These are phyloP conservation scores for Hippophae tibetana DNA, from an alignment of 306 rosid genomes.

Conservation along the genomic window DNA sequence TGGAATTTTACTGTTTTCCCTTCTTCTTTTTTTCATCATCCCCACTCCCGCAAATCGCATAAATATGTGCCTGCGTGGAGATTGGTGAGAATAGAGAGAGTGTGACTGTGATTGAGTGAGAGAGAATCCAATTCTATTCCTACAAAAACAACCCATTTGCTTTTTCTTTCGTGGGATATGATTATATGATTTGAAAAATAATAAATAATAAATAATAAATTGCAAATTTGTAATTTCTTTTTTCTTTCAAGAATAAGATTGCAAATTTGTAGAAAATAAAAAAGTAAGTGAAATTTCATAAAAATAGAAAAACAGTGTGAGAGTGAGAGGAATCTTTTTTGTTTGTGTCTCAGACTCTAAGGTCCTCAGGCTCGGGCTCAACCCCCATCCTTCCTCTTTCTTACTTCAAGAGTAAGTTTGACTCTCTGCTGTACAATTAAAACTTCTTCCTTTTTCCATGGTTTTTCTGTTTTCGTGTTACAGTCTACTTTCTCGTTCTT, in stretches of 20 bases:
- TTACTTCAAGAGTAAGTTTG: conserved; percentile 26
- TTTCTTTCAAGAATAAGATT: conserved; percentile 4
- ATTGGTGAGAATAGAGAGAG: neutral
- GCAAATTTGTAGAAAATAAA: conserved; percentile 19
- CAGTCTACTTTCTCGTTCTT: conserved; percentile 18
- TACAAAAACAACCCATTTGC: conserved; percentile 29
- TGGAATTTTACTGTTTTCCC: conserved; percentile 16
- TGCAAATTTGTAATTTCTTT: too few relatives aligned
- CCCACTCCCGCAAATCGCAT: conserved; percentile 9
- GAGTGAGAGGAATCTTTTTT: conserved; percentile 16
- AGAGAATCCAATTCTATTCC: conserved; percentile 39
- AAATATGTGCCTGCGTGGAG: too few relatives aligned
- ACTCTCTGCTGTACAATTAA: conserved; percentile 4
- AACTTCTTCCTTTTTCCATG: conserved; percentile 21
- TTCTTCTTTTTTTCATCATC: conserved; percentile 22
- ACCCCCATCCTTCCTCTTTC: conserved; percentile 7
- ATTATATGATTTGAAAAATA: neutral
- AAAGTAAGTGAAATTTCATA: conserved; percentile 16
- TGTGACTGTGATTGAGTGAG: conserved; percentile 1
- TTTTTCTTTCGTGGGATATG: conserved; percentile 5
- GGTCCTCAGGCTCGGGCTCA: conserved; percentile 1
- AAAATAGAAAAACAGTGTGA: neutral
- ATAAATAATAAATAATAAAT: neutral
- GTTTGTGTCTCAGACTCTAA: neutral
- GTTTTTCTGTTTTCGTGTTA: conserved; percentile 21